Base-by-base conservation (phyloP, 495 filamentous ascomycete species). In the Pseudomonodictys pantanalensis region DNA sequence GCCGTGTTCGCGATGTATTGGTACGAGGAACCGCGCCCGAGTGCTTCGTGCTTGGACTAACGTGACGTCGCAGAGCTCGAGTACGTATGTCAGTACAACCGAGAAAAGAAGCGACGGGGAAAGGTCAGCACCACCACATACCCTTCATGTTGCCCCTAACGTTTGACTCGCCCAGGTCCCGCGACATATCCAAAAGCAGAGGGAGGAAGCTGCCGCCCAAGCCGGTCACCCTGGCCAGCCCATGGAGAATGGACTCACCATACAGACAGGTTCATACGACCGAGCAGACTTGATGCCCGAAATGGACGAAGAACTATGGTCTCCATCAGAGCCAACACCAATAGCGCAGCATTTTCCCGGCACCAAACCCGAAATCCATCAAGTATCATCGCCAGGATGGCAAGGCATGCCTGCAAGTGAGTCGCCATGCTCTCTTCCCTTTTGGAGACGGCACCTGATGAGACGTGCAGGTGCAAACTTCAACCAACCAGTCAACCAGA, bases 1-100 rank as follows among this genome's bases (percentile, higher is more conserved):
- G 38, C 64, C 64, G 35, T 67, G 64, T 38, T 64, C 59, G 29
- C 47, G 57, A 29, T 67, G 64, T 35, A 63, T 60, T n/a, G 60
- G 64, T 67, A 58, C 33, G 64, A 51, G n/a, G 1, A 39, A 22
- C n/a, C 39, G 2, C 15, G 28, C 25, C 23, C 25, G 45, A n/a
- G 9, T 42, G n/a, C 17, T n/a, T n/a, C 20, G 18, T 20, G 20
- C 5, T 9, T 3, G 30, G 22, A 51, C 53, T 62, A 20, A 62
- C 30, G 5, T n/a, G n/a, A 9, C 26, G 8, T n/a, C 20, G 52
- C 12, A 62, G 63, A 55, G 46, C 53, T 62, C 38, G 54, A 58
- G 42, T 67, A 63, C 33, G 59, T 64, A 7, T 63, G 54, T 30
- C 60, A 63, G 49, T 58, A 64, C 42, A 58, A 67, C 49, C 23